Percentiles rank a stretch among this genome's conserved stretches.
These are phyloP conservation scores for Arabidopsis suecica DNA, from an alignment of 345 rosid species.

Conservation along the genomic window DNA sequence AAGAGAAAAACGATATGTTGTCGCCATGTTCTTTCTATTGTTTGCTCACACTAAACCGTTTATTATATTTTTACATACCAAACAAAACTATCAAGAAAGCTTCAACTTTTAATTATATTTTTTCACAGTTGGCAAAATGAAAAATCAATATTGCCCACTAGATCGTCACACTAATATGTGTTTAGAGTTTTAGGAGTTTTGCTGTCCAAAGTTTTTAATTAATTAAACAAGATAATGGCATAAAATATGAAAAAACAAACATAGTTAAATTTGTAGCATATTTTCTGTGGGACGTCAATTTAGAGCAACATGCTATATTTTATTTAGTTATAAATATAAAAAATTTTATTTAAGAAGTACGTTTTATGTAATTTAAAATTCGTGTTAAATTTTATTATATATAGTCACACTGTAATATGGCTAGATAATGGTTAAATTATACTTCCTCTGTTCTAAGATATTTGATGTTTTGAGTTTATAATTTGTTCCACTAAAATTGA, in stretches of 20 bases:
- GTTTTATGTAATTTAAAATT: not conserved
- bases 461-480: no score
- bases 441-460: no score
- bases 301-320: not conserved
- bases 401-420: not conserved
- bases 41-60: not conserved
- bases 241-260: not conserved
- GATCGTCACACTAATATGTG: not conserved
- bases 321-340: not conserved
- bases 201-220: not conserved
- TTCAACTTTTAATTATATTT: constrained; percentile 7
- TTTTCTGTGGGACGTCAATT: constrained; percentile 1
- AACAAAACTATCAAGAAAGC: not conserved
- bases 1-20: constrained; percentile 11
- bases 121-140: not conserved
- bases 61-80: not conserved
- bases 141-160: not conserved
- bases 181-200: not conserved
- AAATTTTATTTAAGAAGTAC: not conserved
- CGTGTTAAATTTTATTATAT: not conserved
- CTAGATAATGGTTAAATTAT: not conserved
- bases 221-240: not conserved
- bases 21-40: constrained; percentile 26
- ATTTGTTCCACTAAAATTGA: no score
- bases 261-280: not conserved